These are phyloP conservation scores for Leptographium procerum DNA, from an alignment of 2,329 filamentous ascomycete genomes.

Conservation along the genomic window DNA sequence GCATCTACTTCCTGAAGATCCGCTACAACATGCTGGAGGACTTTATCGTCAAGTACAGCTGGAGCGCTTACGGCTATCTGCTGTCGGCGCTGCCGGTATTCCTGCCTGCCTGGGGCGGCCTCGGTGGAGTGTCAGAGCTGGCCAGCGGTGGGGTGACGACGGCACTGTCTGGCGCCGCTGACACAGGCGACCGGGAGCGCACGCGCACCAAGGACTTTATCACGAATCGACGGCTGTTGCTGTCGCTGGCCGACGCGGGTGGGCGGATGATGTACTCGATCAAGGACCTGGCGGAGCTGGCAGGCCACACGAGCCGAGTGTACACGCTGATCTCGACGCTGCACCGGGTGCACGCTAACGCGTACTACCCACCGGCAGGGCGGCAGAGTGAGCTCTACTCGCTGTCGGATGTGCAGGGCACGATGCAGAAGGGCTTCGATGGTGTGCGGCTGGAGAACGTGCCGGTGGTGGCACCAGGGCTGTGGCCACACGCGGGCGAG, in stretches of 20 bases:
- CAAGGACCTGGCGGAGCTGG: conserved; percentile 92
- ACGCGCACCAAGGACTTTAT: conserved; percentile 97
- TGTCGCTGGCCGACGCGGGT: conserved; percentile 90
- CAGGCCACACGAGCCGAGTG: conserved; percentile 89
- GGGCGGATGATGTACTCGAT: conserved; percentile 99
- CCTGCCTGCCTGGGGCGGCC: conserved; percentile 83
- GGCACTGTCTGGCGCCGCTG: no score
- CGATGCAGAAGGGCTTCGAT: conserved; percentile 87
- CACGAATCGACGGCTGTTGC: conserved; percentile 96
- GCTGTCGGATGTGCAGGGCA: conserved; percentile 83
- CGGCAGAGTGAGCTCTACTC: conserved; percentile 73
- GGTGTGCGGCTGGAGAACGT: conserved; percentile 89
- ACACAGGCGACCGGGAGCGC: conserved; percentile 56
- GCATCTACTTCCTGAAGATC: conserved; percentile 95
- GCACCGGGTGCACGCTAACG: conserved; percentile 82
- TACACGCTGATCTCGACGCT: conserved; percentile 93
- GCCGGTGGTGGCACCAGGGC: conserved; percentile 75
- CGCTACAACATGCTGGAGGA: conserved; percentile 98
- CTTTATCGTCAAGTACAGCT: conserved; percentile 95
- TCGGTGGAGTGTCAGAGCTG: conserved; percentile 62
- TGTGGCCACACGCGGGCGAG: conserved; percentile 85
- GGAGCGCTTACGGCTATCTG: conserved; percentile 95
- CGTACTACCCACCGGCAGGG: conserved; percentile 59
- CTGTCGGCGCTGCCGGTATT: conserved; percentile 89
- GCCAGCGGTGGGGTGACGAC: not conserved